Percentiles rank a stretch among this genome's conserved stretches.
phyloP scores from a whole-genome alignment of 2,329 filamentous ascomycete genomes.

The Sordariomycetes sp. region DNA sequence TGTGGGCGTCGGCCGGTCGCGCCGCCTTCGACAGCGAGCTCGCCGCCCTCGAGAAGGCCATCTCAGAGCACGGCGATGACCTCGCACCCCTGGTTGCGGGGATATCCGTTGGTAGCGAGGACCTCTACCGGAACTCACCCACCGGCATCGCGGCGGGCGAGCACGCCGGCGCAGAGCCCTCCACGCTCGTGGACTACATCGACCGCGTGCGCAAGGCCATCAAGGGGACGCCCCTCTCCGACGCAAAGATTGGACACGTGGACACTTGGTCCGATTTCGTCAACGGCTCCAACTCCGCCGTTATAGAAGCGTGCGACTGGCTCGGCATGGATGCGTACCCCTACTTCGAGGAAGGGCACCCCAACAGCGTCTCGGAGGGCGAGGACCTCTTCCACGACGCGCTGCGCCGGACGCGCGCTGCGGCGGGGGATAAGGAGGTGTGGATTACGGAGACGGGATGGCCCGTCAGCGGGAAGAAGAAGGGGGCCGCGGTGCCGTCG shows the following conservation, averaged over 20 bases:
- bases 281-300: constrained; percentile 56
- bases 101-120: constrained; percentile 79
- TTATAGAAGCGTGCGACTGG: constrained; percentile 62
- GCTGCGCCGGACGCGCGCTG: constrained; percentile 42
- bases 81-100: constrained; percentile 59
- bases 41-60: constrained; percentile 54
- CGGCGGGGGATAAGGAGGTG: constrained; percentile 53
- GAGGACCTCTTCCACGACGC: constrained; percentile 57
- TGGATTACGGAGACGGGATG: constrained; percentile 88
- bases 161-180: constrained; percentile 49
- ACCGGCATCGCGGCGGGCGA: constrained; percentile 51
- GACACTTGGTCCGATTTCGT: constrained; percentile 79
- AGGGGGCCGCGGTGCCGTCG: constrained; percentile 50
- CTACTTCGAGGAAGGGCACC: constrained; percentile 62
- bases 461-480: constrained; percentile 56
- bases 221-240: constrained; percentile 43
- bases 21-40: constrained; percentile 59
- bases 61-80: constrained; percentile 50
- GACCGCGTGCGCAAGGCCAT: constrained; percentile 50
- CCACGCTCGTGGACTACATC: constrained; percentile 56
- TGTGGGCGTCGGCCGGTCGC: constrained; percentile 65
- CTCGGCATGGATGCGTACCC: constrained; percentile 77
- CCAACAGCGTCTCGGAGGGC: constrained; percentile 52
- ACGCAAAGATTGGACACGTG: constrained; percentile 62
- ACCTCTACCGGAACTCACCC: constrained; percentile 69